Evolutionary conservation across 208 protist genomes (phyloP), one percentile per base, ranked within the genome.

Genomic region (Leishmania amazonensis): DNA sequence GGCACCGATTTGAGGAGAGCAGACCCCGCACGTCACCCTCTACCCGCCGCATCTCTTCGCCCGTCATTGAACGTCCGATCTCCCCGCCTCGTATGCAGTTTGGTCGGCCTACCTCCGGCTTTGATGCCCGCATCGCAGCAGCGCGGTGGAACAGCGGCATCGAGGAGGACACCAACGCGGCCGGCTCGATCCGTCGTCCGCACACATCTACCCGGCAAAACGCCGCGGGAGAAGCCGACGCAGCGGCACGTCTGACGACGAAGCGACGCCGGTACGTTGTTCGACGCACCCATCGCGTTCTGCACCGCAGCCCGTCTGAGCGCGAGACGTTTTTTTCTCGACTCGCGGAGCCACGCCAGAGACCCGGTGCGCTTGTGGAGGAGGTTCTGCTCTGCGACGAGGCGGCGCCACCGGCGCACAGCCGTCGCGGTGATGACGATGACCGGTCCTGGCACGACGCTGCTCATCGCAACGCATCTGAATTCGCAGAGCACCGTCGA

Each of bases 301-400:
- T 85, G 38, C 79, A 76, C 78, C 70, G 83, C 78, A 85, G 73
- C 31, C 65, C 74, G 0, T 72, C 75, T 2, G 89, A 90, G 73
- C 83, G 82, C 62, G 82, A 85, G n/a, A 73, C 79, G 17, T 87
- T 89, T 53, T 93, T 89, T 70, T 15, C 64, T 28, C 87, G 86
- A 2, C 83, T 93, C 35, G 90, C 90, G 2, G 77, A 84, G 64
- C 88, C 90, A 51, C 86, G 86, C 3, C 54, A 85, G 64, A 79
- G 82, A n/a, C 79, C 70, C 2, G 81, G 68, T 40, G 54, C 80
- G 51, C 76, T 76, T 38, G 51, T 85, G 65, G 81, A 85, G 68
- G 81, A 88, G 51, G 81, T 81, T 40, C 28, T 83, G 8, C 15
- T 83, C 3, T 85, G 71, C 54, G 79, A 67, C 40, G 75, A 42